Conservation (phyloP, 345 rosid genomes). For the Hibiscus trionum region DNA sequence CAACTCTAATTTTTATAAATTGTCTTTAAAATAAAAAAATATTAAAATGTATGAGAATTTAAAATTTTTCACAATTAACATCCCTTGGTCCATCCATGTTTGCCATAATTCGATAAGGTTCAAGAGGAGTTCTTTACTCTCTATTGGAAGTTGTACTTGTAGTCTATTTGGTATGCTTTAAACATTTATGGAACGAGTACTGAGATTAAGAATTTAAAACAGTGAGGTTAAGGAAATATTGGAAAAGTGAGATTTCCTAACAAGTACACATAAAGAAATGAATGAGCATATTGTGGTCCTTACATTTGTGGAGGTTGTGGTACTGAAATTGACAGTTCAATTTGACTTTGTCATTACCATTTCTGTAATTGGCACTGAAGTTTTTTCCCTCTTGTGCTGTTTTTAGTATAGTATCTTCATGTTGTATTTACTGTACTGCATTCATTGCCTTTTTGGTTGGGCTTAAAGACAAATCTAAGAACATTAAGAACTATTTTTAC, state of each 20-base stretch:
- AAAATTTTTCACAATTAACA: too few relatives aligned
- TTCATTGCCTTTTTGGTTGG: neutral
- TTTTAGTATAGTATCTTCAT: neutral
- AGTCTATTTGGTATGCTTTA: neutral
- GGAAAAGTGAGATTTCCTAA: neutral
- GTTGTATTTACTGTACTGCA: neutral
- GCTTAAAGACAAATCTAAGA: too few relatives aligned
- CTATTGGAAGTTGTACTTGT: neutral
- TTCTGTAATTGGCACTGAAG: slow-evolving; percentile 7
- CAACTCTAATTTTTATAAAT: too few relatives aligned
- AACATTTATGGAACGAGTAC: neutral
- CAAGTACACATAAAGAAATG: neutral
- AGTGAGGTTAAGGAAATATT: neutral
- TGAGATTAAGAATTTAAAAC: neutral
- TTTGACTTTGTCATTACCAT: slow-evolving; percentile 8
- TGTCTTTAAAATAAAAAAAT: too few relatives aligned
- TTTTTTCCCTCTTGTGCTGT: slow-evolving; percentile 5
- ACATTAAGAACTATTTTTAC: too few relatives aligned
- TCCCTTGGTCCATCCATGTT: too few relatives aligned
- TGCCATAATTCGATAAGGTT: neutral
- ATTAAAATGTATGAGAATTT: too few relatives aligned
- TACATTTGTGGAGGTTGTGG: neutral
- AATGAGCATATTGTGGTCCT: neutral
- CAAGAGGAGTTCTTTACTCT: neutral
- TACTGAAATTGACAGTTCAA: neutral